Evolutionary conservation across 179 eudicot species (phyloP).

Genomic region (Gypsophila paniculata): DNA sequence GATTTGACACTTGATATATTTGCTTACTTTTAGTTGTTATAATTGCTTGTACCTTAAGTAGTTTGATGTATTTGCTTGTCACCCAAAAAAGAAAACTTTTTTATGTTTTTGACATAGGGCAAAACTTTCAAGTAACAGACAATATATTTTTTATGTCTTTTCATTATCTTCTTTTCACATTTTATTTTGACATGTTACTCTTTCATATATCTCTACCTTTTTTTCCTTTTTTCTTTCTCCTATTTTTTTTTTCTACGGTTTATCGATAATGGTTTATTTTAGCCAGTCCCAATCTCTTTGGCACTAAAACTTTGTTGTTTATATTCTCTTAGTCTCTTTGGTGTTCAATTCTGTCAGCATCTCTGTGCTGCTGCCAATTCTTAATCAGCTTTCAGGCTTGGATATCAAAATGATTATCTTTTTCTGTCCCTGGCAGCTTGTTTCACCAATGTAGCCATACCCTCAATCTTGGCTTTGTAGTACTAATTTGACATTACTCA

Average conservation of each 20-base stretch:
- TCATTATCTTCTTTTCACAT: not conserved
- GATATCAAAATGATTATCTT: not conserved
- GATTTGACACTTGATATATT: not conserved
- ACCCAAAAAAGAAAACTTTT: not conserved
- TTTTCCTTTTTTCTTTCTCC: not conserved
- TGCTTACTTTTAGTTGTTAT: no score
- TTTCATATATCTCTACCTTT: not conserved
- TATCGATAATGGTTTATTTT: no score
- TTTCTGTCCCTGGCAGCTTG: not conserved
- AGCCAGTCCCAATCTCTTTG: no score
- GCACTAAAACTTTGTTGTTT: no score
- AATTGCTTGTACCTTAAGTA: not conserved
- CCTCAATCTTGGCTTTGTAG: not conserved
- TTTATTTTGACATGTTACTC: not conserved
- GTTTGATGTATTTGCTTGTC: not conserved
- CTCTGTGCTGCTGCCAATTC: not conserved
- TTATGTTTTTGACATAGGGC: not conserved
- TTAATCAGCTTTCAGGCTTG: not conserved
- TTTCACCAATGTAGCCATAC: not conserved
- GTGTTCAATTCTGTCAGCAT: not conserved
- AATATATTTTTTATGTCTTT: not conserved
- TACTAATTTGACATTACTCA: not conserved
- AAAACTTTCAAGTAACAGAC: no score
- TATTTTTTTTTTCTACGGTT: not conserved
- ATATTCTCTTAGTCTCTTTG: no score